Percentiles rank a stretch among this genome's conserved stretches.
Evolutionary conservation across 805 yeast species (phyloP).

Genomic region (Cyberlindnera euphorbiae): DNA sequence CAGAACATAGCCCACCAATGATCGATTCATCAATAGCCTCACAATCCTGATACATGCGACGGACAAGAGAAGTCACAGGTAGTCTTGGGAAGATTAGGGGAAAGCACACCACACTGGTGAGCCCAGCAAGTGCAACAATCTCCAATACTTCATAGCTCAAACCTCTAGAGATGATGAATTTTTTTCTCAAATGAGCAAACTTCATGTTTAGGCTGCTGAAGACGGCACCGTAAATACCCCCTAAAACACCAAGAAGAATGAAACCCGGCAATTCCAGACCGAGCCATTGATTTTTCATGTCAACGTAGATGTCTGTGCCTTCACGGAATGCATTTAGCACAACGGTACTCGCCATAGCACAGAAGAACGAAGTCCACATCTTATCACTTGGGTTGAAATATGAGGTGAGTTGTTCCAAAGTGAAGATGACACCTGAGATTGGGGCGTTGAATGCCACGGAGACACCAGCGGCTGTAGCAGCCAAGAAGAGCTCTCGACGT

Average conservation of each 20-base stretch:
- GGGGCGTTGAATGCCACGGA: constrained; percentile 85
- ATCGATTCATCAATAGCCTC: constrained; percentile 20
- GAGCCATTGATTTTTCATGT: constrained; percentile 73
- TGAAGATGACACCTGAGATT: constrained; percentile 81
- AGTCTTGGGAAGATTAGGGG: constrained; percentile 49
- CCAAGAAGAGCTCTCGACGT: constrained; percentile 60
- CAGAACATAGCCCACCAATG: constrained; percentile 27
- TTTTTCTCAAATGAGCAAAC: constrained; percentile 34
- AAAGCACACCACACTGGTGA: constrained; percentile 52
- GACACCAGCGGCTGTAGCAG: constrained; percentile 81
- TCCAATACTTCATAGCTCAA: constrained; percentile 40
- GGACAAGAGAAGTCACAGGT: constrained; percentile 52
- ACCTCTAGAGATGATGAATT: constrained; percentile 17
- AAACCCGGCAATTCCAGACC: constrained; percentile 69
- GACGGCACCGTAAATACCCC: constrained; percentile 61
- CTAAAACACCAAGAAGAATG: constrained; percentile 59
- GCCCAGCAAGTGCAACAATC: constrained; percentile 40
- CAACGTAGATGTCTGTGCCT: constrained; percentile 52
- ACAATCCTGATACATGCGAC: constrained; percentile 71
- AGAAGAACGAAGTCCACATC: constrained; percentile 81
- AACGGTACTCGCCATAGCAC: constrained; percentile 69
- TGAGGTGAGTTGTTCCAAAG: constrained; percentile 61
- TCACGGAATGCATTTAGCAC: constrained; percentile 46
- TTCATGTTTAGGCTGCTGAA: constrained; percentile 45
- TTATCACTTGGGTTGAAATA: constrained; percentile 58